phyloP scores from a whole-genome alignment of 164 flowering plant genomes.

The Malania oleifera region DNA sequence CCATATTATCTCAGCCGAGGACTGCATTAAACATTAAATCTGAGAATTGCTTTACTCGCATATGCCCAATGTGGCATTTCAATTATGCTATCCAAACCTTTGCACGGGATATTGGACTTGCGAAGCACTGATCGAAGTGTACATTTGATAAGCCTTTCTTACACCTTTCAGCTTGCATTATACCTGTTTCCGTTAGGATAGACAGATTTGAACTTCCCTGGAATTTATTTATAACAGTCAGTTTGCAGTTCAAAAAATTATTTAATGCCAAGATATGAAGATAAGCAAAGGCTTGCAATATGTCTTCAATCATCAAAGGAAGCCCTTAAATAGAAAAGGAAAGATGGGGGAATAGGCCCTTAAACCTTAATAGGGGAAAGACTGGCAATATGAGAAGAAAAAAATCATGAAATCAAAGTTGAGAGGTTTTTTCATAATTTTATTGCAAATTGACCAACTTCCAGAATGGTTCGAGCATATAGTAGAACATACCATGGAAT shows the following conservation, averaged over 20 bases:
- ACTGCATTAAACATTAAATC: conserved; percentile 30
- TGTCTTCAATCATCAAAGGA: too few species aligned
- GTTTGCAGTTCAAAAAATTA: neutral
- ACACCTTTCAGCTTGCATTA: conserved; percentile 61
- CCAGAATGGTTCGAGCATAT: too few species aligned
- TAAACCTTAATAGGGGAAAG: too few species aligned
- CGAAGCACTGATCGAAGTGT: conserved; percentile 58
- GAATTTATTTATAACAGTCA: neutral
- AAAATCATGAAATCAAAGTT: too few species aligned
- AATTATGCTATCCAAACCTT: conserved; percentile 36
- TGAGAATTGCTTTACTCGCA: conserved; percentile 12
- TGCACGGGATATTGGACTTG: conserved; percentile 79
- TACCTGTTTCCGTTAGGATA: conserved; percentile 60
- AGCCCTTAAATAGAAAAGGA: too few species aligned
- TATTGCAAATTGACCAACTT: too few species aligned
- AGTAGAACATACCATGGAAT: too few species aligned
- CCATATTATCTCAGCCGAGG: conserved; percentile 70
- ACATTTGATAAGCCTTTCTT: conserved; percentile 43
- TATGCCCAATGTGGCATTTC: neutral
- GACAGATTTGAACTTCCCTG: conserved; percentile 80
- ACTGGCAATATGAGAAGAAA: too few species aligned
- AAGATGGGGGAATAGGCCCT: too few species aligned
- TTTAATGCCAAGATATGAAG: neutral
- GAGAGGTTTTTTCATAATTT: too few species aligned
- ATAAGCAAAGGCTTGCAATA: too few species aligned